A percentile compares a stretch with the other conserved stretches of the same genome.
Conservation (phyloP, 345 rosid species). For the Reutealis trisperma region DNA sequence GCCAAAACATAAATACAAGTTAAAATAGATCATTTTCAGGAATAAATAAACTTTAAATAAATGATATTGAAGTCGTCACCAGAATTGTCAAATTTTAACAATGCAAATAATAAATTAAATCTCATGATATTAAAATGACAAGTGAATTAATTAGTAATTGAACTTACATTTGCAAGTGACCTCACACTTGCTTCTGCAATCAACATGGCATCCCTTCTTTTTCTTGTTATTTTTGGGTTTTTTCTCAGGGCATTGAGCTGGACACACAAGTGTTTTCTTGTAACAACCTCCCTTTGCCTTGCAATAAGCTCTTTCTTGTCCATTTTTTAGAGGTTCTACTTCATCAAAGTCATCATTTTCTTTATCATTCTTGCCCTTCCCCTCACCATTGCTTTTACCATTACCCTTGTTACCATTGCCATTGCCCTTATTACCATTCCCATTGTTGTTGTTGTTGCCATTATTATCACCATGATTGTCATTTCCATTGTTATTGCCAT, state of each 20-base stretch:
- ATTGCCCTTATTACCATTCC: conserved; percentile 18
- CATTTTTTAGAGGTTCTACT: conserved; percentile 30
- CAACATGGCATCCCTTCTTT: conserved; percentile 66
- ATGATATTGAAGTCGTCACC: no score
- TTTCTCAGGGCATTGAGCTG: conserved; percentile 63
- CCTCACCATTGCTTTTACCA: conserved; percentile 11
- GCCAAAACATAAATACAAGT: not conserved
- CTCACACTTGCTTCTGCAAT: conserved; percentile 77
- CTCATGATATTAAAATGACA: no score
- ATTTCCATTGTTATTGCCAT: conserved; percentile 12
- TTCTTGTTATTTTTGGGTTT: conserved; percentile 64
- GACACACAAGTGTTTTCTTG: conserved; percentile 53
- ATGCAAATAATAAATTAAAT: no score
- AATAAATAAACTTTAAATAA: no score
- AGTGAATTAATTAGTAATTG: not conserved
- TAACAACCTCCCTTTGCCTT: conserved; percentile 41
- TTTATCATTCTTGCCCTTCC: not conserved
- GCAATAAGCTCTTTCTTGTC: conserved; percentile 56
- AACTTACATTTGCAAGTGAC: conserved; percentile 80
- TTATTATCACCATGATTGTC: conserved; percentile 3
- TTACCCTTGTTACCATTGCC: not conserved
- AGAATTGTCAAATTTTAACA: no score
- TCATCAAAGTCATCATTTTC: conserved; percentile 30
- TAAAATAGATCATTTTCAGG: no score
- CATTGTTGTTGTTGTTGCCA: conserved; percentile 3